Evolutionary conservation across 2,329 filamentous ascomycete species (phyloP), one percentile per base, ranked within the genome.

Genomic region (Cladophialophora psammophila): DNA sequence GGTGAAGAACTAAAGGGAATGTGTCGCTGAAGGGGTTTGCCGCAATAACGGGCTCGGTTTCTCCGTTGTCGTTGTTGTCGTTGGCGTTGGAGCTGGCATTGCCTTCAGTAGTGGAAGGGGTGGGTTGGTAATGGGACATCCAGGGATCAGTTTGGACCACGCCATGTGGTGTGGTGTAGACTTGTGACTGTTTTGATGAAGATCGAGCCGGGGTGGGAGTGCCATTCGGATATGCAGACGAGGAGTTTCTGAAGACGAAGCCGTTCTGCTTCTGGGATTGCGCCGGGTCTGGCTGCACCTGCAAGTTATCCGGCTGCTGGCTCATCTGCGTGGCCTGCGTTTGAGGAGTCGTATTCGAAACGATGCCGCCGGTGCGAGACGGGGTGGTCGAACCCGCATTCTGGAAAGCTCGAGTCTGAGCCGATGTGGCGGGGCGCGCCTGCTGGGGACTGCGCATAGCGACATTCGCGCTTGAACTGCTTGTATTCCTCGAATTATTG

Each of bases 1-100:
- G 91, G 73, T 91, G 81, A 8, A 87, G 77, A 10, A 92, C 64
- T 59, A 72, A 34, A 20, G 72, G 71, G 45, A 72, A 69, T 20
- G 61, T 62, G 54, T 70, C 68, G 38, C 65, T 69, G 60, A 70
- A 70, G 12, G 68, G 70, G 42, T 72, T 70, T 13, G 69, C 64
- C 9, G 65, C 63, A 6, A 66, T 48, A 32, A 58, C 63, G 36
- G 59, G 53, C 10, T 64, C 69, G 8, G 52, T 31, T 9, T 60
- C 60, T 36, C 57, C 42, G 15, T 36, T 38, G 45, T 61, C 53
- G 20, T 62, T 65, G 54, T 53, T 57, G 32, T 40, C 59, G 20
- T 38, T 38, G 32, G n/a, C 42, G 7, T 52, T 50, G 20, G 50
- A 42, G 34, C 62, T 42, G 10, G 26, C 53, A 54, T 35, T 61